Evolutionary conservation across 176 grass and related monocot genomes (phyloP).

Genomic region (Hsuehochloa calcarea): DNA sequence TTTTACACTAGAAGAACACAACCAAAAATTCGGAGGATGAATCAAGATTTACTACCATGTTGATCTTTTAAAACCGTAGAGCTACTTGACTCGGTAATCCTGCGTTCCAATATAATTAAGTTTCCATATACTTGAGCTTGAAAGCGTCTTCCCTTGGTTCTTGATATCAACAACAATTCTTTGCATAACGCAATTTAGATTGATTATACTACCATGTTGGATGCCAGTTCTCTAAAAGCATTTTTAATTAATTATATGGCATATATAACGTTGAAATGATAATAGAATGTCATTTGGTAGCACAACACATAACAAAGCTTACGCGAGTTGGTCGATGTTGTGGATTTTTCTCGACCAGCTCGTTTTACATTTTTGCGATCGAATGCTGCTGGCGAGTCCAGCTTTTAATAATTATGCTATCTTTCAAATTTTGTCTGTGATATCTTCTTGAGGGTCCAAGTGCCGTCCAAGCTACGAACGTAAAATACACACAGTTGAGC

Average conservation of each 20-base stretch:
- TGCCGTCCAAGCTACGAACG: too few species aligned
- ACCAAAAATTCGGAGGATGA: not conserved
- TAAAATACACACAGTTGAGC: too few species aligned
- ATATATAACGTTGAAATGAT: not conserved
- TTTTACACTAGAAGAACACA: not conserved
- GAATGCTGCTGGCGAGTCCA: not conserved
- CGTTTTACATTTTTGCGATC: not conserved
- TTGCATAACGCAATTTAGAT: constrained; percentile 57
- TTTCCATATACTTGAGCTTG: constrained; percentile 72
- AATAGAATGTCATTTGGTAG: not conserved
- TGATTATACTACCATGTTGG: not conserved
- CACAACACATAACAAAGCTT: not conserved
- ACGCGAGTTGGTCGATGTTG: not conserved
- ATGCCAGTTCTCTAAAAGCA: too few species aligned
- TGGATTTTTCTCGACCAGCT: not conserved
- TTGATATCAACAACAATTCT: constrained; percentile 71
- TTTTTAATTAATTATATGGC: too few species aligned
- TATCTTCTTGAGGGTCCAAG: not conserved
- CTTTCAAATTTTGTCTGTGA: not conserved
- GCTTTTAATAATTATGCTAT: not conserved
- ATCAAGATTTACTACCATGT: constrained; percentile 54
- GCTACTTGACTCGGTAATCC: constrained; percentile 68
- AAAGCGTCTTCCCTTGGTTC: constrained; percentile 88
- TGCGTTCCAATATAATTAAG: constrained; percentile 73
- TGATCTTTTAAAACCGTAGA: constrained; percentile 72